phyloP scores from a whole-genome alignment of 495 filamentous ascomycete genomes.

The Aspergillus sclerotioniger region DNA sequence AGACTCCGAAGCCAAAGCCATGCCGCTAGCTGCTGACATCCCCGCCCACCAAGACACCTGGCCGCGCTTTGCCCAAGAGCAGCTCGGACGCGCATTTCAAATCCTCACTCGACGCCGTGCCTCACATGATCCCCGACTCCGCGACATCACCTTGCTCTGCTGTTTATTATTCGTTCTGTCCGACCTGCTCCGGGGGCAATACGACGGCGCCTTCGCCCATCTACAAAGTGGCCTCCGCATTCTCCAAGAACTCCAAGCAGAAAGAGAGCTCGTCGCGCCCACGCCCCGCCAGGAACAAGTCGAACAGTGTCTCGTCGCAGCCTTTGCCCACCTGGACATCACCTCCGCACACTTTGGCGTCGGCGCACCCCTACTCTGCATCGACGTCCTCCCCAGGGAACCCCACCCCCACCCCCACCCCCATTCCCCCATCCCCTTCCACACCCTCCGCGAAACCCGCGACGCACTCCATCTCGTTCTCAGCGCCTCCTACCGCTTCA shows the following conservation, averaged over 20 bases:
- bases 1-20: slow-evolving; percentile 10
- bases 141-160: slow-evolving; percentile 2
- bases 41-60: not conserved
- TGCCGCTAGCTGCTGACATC: not conserved
- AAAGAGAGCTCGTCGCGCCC: not conserved
- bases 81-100: not conserved
- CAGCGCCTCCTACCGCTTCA: not conserved
- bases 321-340: slow-evolving; percentile 9
- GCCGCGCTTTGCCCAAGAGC: not conserved
- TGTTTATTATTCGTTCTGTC: slow-evolving; percentile 6
- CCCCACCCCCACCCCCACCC: not conserved
- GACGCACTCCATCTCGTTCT: not conserved
- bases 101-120: not conserved
- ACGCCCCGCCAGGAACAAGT: not conserved
- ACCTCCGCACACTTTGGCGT: slow-evolving; percentile 8
- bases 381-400: not conserved
- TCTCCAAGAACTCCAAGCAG: not conserved
- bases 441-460: not conserved
- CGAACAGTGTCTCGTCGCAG: not conserved
- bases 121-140: not conserved
- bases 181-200: not conserved
- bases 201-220: slow-evolving; percentile 1
- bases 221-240: slow-evolving; percentile 4
- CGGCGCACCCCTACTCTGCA: not conserved
- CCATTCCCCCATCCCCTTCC: not conserved